Conservation (phyloP, 1,284 basidiomycete genomes). For the Sparassis latifolia region DNA sequence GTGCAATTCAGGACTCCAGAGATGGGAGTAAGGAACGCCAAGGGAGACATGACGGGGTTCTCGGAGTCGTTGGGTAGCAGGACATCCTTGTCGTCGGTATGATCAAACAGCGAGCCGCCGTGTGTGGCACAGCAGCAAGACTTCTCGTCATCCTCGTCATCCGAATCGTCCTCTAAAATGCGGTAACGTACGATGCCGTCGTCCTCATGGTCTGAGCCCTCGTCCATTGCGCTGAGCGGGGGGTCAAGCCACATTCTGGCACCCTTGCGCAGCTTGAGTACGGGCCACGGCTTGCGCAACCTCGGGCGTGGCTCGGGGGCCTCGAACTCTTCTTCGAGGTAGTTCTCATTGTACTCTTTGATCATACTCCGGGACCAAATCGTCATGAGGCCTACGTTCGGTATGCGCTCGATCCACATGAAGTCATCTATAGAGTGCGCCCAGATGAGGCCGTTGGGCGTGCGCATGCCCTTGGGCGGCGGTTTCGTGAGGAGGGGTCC, state of each 20-base stretch:
- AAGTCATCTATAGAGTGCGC: conserved; percentile 25
- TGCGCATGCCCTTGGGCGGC: conserved; percentile 21
- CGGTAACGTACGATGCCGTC: not conserved
- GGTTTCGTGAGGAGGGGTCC: conserved; percentile 19
- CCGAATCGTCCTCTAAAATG: not conserved
- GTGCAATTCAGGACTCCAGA: conserved; percentile 2
- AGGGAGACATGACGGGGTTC: conserved; percentile 3
- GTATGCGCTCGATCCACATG: conserved; percentile 24
- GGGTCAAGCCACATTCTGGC: not conserved
- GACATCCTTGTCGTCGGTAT: not conserved
- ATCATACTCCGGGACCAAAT: conserved; percentile 31
- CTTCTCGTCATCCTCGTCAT: not conserved
- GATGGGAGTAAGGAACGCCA: not conserved
- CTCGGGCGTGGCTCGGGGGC: conserved; percentile 15
- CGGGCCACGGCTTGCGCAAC: conserved; percentile 19
- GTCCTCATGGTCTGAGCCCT: conserved; percentile 14
- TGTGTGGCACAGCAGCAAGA: not conserved
- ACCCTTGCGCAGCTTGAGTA: conserved; percentile 13
- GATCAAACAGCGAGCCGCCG: not conserved
- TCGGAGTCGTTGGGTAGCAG: not conserved
- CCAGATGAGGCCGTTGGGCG: conserved; percentile 28
- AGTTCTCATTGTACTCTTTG: conserved; percentile 24
- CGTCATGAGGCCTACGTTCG: conserved; percentile 18
- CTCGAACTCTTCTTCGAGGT: conserved; percentile 15
- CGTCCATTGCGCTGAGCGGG: conserved; percentile 9